These are phyloP conservation scores for Aspergillus wentii DNA, from an alignment of 495 filamentous ascomycete species.

Conservation along the genomic window DNA sequence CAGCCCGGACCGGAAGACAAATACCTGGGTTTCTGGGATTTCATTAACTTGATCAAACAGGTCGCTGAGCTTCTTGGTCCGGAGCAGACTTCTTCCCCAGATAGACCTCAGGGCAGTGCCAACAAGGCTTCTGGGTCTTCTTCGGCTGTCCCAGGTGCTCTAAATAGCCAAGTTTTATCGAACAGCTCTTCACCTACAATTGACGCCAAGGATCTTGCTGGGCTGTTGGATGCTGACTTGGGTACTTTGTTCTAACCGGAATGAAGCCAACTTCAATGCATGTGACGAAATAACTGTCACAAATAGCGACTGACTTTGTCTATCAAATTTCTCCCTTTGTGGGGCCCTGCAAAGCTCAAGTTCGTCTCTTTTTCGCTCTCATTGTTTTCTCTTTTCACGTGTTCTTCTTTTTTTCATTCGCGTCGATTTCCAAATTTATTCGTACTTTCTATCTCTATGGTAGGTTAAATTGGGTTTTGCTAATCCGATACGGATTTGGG, in stretches of 20 bases:
- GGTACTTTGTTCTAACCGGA: slow-evolving; percentile 27
- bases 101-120: background rate
- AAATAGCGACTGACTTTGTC: background rate
- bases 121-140: background rate
- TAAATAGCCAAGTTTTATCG: background rate
- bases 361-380: no score
- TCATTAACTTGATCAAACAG: slow-evolving; percentile 25
- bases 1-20: slow-evolving; percentile 6
- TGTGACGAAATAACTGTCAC: background rate
- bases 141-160: background rate
- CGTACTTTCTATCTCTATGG: no score
- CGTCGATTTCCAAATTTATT: no score
- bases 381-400: no score
- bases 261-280: background rate
- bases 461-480: no score
- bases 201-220: slow-evolving; percentile 2
- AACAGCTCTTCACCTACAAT: slow-evolving; percentile 1
- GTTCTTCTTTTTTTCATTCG: no score
- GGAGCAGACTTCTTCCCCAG: background rate
- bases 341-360: no score
- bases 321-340: slow-evolving; percentile 1
- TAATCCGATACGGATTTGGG: no score
- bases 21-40: slow-evolving; percentile 24
- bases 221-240: slow-evolving; percentile 23
- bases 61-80: slow-evolving; percentile 25